These are phyloP conservation scores for Tetrahymena thermophila DNA, from an alignment of 73 alveolate genomes.

Conservation along the genomic window DNA sequence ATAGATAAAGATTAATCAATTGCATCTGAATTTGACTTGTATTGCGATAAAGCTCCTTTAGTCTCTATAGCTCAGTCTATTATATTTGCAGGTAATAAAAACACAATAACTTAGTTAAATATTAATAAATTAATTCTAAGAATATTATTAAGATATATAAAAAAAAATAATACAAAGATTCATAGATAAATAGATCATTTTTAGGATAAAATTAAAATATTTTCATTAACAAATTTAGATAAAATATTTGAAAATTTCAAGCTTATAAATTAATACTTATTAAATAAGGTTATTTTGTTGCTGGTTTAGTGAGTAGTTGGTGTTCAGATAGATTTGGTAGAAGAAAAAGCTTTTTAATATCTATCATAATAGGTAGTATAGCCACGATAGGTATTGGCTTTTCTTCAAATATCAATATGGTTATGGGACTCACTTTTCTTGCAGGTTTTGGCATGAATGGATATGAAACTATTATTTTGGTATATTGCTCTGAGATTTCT, in stretches of 20 bases:
- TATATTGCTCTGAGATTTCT: conserved; percentile 18
- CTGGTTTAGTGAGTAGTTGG: not conserved
- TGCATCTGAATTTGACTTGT: not conserved
- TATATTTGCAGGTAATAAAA: not conserved
- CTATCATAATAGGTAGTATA: conserved; percentile 7
- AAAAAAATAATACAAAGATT: not conserved
- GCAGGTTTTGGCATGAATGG: conserved; percentile 46
- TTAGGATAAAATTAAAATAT: not conserved
- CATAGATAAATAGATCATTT: too few relatives aligned
- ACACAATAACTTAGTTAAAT: not conserved
- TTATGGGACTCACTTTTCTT: not conserved
- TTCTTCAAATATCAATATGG: not conserved
- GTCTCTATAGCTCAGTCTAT: not conserved
- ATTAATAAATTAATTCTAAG: too few relatives aligned
- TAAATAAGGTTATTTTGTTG: not conserved
- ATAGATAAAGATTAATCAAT: not conserved
- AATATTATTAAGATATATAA: not conserved
- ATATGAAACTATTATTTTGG: conserved; percentile 29
- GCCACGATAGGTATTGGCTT: conserved; percentile 3
- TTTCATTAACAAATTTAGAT: not conserved
- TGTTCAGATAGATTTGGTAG: conserved; percentile 19
- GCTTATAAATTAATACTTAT: not conserved
- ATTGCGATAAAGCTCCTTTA: not conserved
- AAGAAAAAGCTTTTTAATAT: conserved; percentile 17
- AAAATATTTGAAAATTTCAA: too few relatives aligned